These are phyloP conservation scores for Paraleonurus japonicus DNA, from an alignment of 257 asterid genomes.

Conservation along the genomic window DNA sequence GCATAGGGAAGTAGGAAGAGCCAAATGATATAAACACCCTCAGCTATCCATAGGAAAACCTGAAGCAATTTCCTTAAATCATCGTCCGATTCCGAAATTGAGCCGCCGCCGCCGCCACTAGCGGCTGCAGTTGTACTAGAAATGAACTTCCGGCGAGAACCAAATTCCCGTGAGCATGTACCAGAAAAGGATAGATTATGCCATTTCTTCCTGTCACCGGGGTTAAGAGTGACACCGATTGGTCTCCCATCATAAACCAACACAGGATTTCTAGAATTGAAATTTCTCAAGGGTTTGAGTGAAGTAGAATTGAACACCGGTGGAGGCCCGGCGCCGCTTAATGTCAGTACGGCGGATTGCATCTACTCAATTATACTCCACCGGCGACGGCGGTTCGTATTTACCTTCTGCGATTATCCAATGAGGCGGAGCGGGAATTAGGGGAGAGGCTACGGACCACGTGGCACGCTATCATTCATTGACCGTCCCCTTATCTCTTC, in stretches of 20 bases:
- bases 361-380: slow-evolving; percentile 18
- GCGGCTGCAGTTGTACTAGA: slow-evolving; percentile 32
- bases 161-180: slow-evolving; percentile 13
- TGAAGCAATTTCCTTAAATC: slow-evolving; percentile 44
- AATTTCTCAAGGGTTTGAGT: slow-evolving; percentile 1
- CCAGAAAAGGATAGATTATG: neutral
- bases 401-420: neutral
- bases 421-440: neutral
- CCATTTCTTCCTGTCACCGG: slow-evolving; percentile 17
- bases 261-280: slow-evolving; percentile 13
- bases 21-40: slow-evolving; percentile 75
- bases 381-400: neutral
- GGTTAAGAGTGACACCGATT: slow-evolving; percentile 4
- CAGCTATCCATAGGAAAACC: slow-evolving; percentile 63
- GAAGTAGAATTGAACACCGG: slow-evolving; percentile 13
- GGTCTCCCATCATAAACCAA: slow-evolving; percentile 1
- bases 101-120: slow-evolving; percentile 38
- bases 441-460: slow-evolving; percentile 24
- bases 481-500: neutral
- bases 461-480: slow-evolving; percentile 32
- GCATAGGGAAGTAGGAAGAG: slow-evolving; percentile 95
- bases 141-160: slow-evolving; percentile 20
- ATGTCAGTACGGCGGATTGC: slow-evolving; percentile 19
- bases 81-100: slow-evolving; percentile 53
- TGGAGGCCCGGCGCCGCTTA: slow-evolving; percentile 18